Percentiles rank a stretch among this genome's conserved stretches.
phyloP scores from a whole-genome alignment of 768 basidiomycete species.

The Lanmaoa rubissima region DNA sequence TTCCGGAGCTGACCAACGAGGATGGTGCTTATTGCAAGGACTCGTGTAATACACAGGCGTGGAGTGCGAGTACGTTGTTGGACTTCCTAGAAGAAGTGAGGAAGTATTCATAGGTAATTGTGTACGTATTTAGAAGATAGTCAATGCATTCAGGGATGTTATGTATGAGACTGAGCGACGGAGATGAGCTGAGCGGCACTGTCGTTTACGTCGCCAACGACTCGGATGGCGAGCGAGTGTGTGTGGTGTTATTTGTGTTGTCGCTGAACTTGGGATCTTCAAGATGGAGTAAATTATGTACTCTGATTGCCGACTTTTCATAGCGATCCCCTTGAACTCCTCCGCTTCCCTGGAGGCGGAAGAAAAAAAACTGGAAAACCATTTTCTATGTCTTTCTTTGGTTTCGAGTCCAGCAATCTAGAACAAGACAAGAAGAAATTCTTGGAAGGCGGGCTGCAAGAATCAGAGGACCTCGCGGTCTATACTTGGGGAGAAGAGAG shows the following conservation, averaged over 20 bases:
- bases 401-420: slow-evolving; percentile 59
- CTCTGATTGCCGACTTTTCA: slow-evolving; percentile 18
- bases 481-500: slow-evolving; percentile 92
- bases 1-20: slow-evolving; percentile 90
- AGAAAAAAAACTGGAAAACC: slow-evolving; percentile 10
- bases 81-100: slow-evolving; percentile 79
- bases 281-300: slow-evolving; percentile 4
- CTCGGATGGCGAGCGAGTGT: slow-evolving; percentile 10
- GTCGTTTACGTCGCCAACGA: neutral
- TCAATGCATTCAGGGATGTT: neutral
- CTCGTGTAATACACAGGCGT: slow-evolving; percentile 93
- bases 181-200: slow-evolving; percentile 3
- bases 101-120: slow-evolving; percentile 13
- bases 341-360: slow-evolving; percentile 17
- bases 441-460: slow-evolving; percentile 46
- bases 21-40: slow-evolving; percentile 81
- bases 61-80: slow-evolving; percentile 90
- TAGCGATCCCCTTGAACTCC: slow-evolving; percentile 7
- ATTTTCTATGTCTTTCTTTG: slow-evolving; percentile 77
- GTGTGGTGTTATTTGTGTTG: slow-evolving; percentile 29
- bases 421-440: slow-evolving; percentile 64
- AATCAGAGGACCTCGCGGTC: slow-evolving; percentile 81
- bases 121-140: neutral
- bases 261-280: slow-evolving; percentile 4
- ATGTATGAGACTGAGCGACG: neutral